Evolutionary conservation across 2,329 filamentous ascomycete genomes (phyloP), one percentile per base, ranked within the genome.

Genomic region (Thermothelomyces thermophilus): DNA sequence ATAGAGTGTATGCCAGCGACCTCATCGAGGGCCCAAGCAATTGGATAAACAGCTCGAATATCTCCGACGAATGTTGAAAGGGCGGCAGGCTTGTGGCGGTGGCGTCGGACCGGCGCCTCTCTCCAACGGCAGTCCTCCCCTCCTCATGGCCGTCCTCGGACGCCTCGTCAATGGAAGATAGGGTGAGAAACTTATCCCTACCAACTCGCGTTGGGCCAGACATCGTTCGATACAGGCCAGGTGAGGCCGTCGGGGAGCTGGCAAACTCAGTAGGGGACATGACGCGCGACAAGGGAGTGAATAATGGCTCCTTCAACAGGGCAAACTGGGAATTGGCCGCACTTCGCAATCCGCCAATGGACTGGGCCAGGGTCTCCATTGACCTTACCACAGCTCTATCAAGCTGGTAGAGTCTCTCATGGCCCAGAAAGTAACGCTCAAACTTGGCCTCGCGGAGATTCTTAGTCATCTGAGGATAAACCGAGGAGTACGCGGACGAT

Each of bases 11-110:
- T 2, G 89, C 88, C n/a, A 98, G 71, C 0, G 91, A 96, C 66
- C 95, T 95, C 83, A 96, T 95, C 0, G 91, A 93, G 1, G 93
- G 93, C 0, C 93, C 93, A 19, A 98, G 73, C 57, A 93, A 82
- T 17, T 79, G 75, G 52, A 98, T 95, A 66, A 97, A 98, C 5
- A 90, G 76, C 10, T 89, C 83, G 64, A 97, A 97, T 57, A 97
- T 94, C 51, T 95, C 89, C 0, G 86, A 81, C 0, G 90, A 82
- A 1, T 80, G 77, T 33, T 73, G 74, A 51, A 81, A 77, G 0
- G 68, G 61, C 3, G 69, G 68, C 36, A 61, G 42, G 51, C 52
- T 50, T 20, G 56, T 41, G 46, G 60, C 42, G 20, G 63, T 40
- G 22, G 58, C 51, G 37, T 58, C 35, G 42, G 60, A 35, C 47